Evolutionary conservation across 106 monocot genomes (phyloP).

Genomic region (Cymbidium sinense): DNA sequence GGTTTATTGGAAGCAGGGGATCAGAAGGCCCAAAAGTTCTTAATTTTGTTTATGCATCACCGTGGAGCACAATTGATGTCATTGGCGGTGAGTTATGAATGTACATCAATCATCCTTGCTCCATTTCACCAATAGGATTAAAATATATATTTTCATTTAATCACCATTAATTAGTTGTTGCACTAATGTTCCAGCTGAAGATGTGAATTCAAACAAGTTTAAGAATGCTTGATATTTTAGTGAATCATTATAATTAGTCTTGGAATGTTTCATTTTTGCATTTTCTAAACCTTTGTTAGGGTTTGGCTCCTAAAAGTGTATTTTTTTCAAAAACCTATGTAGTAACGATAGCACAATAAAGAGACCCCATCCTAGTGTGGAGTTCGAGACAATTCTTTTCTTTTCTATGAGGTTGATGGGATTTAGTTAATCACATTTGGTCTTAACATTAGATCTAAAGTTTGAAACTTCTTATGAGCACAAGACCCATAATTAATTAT

Average conservation of each 20-base stretch:
- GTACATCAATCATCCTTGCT: not conserved
- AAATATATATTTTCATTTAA: not conserved
- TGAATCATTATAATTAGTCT: not conserved
- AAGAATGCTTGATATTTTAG: not conserved
- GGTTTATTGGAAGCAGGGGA: constrained; percentile 71
- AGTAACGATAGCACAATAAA: not conserved
- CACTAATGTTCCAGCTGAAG: not conserved
- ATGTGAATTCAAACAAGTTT: not conserved
- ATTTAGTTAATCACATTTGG: too few species aligned
- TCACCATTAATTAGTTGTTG: not conserved
- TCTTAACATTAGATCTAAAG: too few species aligned
- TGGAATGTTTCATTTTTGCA: not conserved
- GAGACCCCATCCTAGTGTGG: not conserved
- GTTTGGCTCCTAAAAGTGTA: not conserved
- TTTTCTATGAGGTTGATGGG: too few species aligned
- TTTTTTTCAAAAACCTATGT: not conserved
- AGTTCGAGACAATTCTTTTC: too few species aligned
- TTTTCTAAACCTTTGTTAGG: not conserved
- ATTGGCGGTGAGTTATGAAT: constrained; percentile 58
- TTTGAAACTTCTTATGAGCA: too few species aligned
- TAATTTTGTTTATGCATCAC: constrained; percentile 79
- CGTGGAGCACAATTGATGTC: constrained; percentile 89
- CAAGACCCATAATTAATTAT: too few species aligned
- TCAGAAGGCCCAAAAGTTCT: constrained; percentile 73
- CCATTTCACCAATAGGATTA: not conserved